Evolutionary conservation across 257 asterid genomes (phyloP).

Genomic region (Scutellaria barbata): DNA sequence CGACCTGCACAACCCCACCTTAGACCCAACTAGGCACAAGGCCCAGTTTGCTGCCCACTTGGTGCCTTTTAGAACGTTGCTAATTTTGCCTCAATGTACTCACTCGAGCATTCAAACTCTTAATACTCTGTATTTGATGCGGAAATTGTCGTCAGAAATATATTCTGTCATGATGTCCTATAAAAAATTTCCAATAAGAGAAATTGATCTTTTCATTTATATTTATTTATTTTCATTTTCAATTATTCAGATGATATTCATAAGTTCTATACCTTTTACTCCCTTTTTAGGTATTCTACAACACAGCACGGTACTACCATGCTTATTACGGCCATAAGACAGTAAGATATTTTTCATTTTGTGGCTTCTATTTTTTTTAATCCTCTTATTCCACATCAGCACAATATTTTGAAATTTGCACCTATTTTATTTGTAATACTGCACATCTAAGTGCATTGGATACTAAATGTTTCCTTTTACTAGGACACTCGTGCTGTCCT

Average conservation of each 20-base stretch:
- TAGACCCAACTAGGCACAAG: neutral
- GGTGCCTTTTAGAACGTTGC: neutral
- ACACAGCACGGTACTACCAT: conserved; percentile 88
- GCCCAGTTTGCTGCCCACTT: neutral
- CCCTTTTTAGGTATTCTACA: conserved; percentile 72
- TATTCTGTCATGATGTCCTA: neutral
- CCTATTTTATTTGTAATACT: conserved; percentile 3
- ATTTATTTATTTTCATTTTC: neutral
- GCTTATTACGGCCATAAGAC: conserved; percentile 98
- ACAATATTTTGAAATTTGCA: conserved; percentile 4
- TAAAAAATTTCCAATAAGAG: neutral
- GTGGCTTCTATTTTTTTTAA: conserved; percentile 16
- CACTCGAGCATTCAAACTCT: neutral
- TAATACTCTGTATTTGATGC: neutral
- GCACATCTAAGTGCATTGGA: conserved; percentile 14
- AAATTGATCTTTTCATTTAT: neutral
- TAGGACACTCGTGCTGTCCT: conserved; percentile 97
- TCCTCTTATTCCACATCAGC: conserved; percentile 17
- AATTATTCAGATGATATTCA: conserved; percentile 21
- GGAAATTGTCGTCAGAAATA: neutral
- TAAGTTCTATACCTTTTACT: conserved; percentile 18
- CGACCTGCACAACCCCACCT: neutral
- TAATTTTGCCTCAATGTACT: too few relatives aligned
- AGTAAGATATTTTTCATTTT: conserved; percentile 52
- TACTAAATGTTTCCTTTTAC: conserved; percentile 33